These are phyloP conservation scores for Saccharomyces mikatae DNA, from an alignment of 805 yeast species.

Conservation along the genomic window DNA sequence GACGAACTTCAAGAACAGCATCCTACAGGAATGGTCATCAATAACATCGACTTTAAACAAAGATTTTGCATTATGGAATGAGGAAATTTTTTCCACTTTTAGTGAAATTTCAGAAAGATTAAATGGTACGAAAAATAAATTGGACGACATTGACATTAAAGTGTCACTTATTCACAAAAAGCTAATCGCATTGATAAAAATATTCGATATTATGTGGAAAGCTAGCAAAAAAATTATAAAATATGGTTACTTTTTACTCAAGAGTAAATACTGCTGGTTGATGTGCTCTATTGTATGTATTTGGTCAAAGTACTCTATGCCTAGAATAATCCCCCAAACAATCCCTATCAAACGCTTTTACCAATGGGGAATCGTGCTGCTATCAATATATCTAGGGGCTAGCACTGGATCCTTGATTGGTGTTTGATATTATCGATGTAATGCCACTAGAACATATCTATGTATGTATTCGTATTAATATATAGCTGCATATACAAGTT, in stretches of 20 bases:
- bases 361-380: conserved; percentile 6
- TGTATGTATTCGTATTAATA: not conserved
- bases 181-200: conserved; percentile 2
- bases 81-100: conserved; percentile 9
- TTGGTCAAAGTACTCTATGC: not conserved
- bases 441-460: not conserved
- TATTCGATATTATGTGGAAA: conserved; percentile 1
- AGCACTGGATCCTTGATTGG: conserved; percentile 7
- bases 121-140: conserved; percentile 9
- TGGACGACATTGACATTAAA: conserved; percentile 9
- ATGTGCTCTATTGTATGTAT: not conserved
- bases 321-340: conserved; percentile 1
- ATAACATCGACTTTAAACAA: conserved; percentile 5
- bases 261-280: not conserved
- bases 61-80: conserved; percentile 15
- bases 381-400: conserved; percentile 10
- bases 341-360: not conserved
- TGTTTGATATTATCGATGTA: not conserved
- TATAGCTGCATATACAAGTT: not conserved
- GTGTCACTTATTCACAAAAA: conserved; percentile 5
- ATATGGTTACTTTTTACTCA: not conserved
- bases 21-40: conserved; percentile 5
- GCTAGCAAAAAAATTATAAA: not conserved
- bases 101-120: conserved; percentile 8
- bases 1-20: not conserved